Evolutionary conservation across 257 asterid genomes (phyloP).

Genomic region (Anisodus acutangulus): DNA sequence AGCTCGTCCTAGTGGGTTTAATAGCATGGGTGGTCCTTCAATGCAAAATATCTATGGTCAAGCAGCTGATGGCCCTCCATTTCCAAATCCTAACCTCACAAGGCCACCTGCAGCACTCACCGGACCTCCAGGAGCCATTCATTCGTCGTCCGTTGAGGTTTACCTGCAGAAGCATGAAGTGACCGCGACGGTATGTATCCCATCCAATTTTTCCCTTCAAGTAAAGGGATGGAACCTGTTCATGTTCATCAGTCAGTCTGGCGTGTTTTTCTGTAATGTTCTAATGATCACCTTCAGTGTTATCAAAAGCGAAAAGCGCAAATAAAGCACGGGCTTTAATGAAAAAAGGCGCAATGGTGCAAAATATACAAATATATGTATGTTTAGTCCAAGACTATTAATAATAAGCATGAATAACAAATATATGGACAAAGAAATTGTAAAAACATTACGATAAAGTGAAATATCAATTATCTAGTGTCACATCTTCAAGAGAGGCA

Average conservation of each 20-base stretch:
- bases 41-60: conserved; percentile 64
- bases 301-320: too few relatives aligned
- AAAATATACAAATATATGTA: too few relatives aligned
- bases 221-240: neutral
- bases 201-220: neutral
- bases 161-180: conserved; percentile 93
- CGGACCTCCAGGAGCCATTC: conserved; percentile 74
- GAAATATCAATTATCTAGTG: too few relatives aligned
- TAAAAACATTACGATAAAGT: too few relatives aligned
- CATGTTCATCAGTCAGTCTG: neutral
- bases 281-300: neutral
- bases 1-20: conserved; percentile 59
- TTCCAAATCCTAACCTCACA: conserved; percentile 58
- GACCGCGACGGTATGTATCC: conserved; percentile 79
- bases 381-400: too few relatives aligned
- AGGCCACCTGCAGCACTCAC: conserved; percentile 67
- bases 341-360: too few relatives aligned
- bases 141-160: conserved; percentile 67
- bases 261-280: conserved; percentile 6
- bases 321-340: too few relatives aligned
- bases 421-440: too few relatives aligned
- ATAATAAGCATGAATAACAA: too few relatives aligned
- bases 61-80: conserved; percentile 60
- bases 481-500: too few relatives aligned
- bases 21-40: conserved; percentile 59